Percentiles rank a stretch among this genome's conserved stretches.
These are phyloP conservation scores for Adansonia grandidieri DNA, from an alignment of 441 rosid genomes.

Conservation along the genomic window DNA sequence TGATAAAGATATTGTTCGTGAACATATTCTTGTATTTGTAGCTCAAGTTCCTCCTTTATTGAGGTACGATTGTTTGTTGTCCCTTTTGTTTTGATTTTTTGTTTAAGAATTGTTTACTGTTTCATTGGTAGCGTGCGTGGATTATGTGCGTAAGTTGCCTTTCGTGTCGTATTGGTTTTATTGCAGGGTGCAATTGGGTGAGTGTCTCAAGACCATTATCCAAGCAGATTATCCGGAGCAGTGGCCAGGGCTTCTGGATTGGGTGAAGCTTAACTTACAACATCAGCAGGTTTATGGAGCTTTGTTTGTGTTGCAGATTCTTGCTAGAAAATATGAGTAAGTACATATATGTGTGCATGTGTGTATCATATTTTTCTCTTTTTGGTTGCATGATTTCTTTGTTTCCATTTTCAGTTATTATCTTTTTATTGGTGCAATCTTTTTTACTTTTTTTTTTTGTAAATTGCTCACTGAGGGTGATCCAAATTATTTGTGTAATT, in stretches of 20 bases:
- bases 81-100: background rate
- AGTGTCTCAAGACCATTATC: constrained; percentile 93
- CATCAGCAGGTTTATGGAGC: constrained; percentile 90
- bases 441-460: background rate
- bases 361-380: background rate
- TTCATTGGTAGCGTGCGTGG: background rate
- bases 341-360: constrained; percentile 21
- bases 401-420: background rate
- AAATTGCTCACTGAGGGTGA: background rate
- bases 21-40: constrained; percentile 78
- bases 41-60: constrained; percentile 82
- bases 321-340: constrained; percentile 96
- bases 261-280: constrained; percentile 88
- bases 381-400: background rate
- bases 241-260: constrained; percentile 67
- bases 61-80: constrained; percentile 54
- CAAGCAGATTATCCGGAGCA: constrained; percentile 97
- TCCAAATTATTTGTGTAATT: background rate
- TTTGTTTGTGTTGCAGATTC: constrained; percentile 80
- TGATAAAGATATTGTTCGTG: constrained; percentile 81
- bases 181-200: constrained; percentile 90
- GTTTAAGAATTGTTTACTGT: constrained; percentile 16
- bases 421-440: background rate
- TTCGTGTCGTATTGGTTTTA: background rate
- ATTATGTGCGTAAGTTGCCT: background rate